Base-by-base conservation (phyloP, 2,329 filamentous ascomycete species). In the Stagonosporopsis tanaceti region DNA sequence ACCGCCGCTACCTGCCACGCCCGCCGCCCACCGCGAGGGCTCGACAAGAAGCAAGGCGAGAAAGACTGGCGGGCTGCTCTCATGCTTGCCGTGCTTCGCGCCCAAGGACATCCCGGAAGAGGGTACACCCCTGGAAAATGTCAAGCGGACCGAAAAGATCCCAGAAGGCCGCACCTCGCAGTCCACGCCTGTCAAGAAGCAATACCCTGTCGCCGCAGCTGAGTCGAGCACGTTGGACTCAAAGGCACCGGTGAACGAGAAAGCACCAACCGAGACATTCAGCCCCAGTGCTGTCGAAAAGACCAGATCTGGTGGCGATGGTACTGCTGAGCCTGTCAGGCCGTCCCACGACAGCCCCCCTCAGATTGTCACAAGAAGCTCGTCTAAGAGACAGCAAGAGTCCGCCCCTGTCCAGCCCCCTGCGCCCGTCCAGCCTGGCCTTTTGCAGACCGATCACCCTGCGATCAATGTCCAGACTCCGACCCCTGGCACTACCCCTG, bases 51-150 rank as follows among this genome's bases (percentile, higher is more conserved):
- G 73, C 57, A 67, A 78, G 62, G 67, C 72, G 40, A 80, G 77
- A 66, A 80, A 79, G 67, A 78, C 77, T 35, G 72, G 74, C 14
- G 66, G 66, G 22, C 65, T 82, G 30, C 66, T 82, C 11, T 72
- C 78, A 12, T 82, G 91, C 52, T 80, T 92, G 57, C 86, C 84
- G 59, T 92, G 89, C 78, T 91, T 89, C 73, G 82, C 86, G 38
- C 86, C 87, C 47, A 87, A 89, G 61, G 82, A 85, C 62, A 82
- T 83, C 15, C 84, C 85, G 41, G 34, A 62, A 8, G 70, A 76
- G 42, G 64, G 65, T n/a, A 63, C 85, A 56, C 82, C 85, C 37
- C 79, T 75, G 25, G 77, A 80, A 60, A 77, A 79, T 38, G 73
- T 76, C 20, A 81, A 80, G 66, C 76, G 77, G 47, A 69, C 75